Evolutionary conservation across 129 eudicot species (phyloP), one percentile per base, ranked within the genome.

Genomic region (Helichrysum umbraculigerum): DNA sequence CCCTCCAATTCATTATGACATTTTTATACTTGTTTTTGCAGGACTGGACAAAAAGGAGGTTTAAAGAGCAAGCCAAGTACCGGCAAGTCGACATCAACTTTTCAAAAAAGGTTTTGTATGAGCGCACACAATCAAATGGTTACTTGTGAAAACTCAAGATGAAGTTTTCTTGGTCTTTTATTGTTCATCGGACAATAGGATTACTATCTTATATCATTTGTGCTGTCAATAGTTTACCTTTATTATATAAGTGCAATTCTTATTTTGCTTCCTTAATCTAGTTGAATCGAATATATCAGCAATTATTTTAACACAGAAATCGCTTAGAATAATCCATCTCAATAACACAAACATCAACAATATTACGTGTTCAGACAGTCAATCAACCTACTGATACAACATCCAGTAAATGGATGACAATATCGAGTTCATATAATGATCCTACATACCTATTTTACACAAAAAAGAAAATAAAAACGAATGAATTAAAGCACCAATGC

Each of bases 101-200:
- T 92, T 92, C 88, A 92, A 80, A 78, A 92, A 89, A 77, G 92
- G 97, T 4, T 89, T 85, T 76, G 89, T 41, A 37, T 92, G 76
- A 81, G 52, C 28, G 21, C 7, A 16, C 16, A 42, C 25, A 0
- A n/a, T 73, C 74, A 42, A 66, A 37, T 33, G 16, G 17, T 25
- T 25, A 25, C 28, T 25, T 25, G 28, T 25, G 28, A 25, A 25
- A 25, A 25, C 28, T 25, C 28, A 25, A 25, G 28, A 25, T 25
- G 28, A 25, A 25, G 1, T 25, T 25, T 25, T 25, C 28, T 25
- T 25, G 1, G 0, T 25, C 28, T 25, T 25, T 25, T 25, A 25
- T 25, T 25, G 28, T 25, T 25, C 28, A 25, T 25, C 28, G 28
- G 28, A 25, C 28, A 25, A 25, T 25, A 25, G 28, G 28, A 25